Evolutionary conservation across 2,329 filamentous ascomycete species (phyloP), one percentile per base, ranked within the genome.

Genomic region (Arthrobotrys iridis): DNA sequence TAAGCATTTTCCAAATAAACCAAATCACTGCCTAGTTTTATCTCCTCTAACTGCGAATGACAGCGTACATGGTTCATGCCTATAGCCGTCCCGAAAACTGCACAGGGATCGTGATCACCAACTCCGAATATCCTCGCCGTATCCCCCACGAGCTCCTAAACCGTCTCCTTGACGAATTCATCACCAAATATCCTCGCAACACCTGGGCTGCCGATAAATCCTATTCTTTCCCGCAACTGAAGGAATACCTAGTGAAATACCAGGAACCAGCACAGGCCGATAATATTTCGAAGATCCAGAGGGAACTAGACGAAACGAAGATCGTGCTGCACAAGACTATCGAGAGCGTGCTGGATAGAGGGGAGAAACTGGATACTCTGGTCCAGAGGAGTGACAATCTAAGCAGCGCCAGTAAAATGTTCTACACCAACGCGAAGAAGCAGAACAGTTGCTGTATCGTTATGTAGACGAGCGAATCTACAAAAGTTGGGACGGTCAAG

Each of bases 291-390:
- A 93, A 93, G 86, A 97, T 99, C 80, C 94, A 98, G 83, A 91
- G 93, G 84, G 93, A 99, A 85, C 86, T 99, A 76, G 93, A 98
- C 81, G 93, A 97, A 86, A 98, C 94, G 76, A 98, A 97, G 87
- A 93, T 96, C 81, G 90, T 97, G 73, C 86, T 99, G 80, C 93
- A 98, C 85, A 96, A 98, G 88, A 97, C 95, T 46, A 97, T 97
- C 80, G 91, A 96, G 85, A 91, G 88, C 80, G 89, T 90, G 72
- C 83, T 97, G 80, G 90, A 97, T 85, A 88, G 95, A 77, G 95
- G 93, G 43, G 93, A 98, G 88, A 98, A 97, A 87, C 93, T 99
- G 79, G 94, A 98, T 81, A 92, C 91, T 80, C 84, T 99, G 79
- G 94, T 98, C 48, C 90, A 90, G 77, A 98, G 98, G 88, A 96